Conservation (phyloP, 371 early-diverging fungal species). For the Mortierella sp. region DNA sequence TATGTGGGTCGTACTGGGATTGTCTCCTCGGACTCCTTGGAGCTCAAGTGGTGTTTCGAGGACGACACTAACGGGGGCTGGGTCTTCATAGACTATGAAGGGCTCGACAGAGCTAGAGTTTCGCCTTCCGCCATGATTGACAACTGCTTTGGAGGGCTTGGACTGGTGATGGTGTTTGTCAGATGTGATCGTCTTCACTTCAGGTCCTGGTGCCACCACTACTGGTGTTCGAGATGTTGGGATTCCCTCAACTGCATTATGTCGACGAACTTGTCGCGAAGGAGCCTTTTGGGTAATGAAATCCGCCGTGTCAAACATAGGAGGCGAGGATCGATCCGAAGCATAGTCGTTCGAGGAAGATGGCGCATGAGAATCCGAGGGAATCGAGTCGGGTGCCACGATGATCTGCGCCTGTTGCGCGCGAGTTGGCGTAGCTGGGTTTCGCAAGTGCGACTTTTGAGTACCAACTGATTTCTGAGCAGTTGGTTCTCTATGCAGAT, state of each 20-base stretch:
- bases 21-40: conserved; percentile 25
- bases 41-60: conserved; percentile 34
- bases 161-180: background rate
- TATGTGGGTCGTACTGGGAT: background rate
- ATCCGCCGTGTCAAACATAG: conserved; percentile 38
- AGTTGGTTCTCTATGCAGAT: background rate
- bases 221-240: background rate
- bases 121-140: background rate
- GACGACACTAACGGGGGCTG: conserved; percentile 12
- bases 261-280: background rate
- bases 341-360: background rate
- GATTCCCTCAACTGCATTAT: background rate
- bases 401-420: background rate
- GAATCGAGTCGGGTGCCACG: background rate
- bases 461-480: background rate
- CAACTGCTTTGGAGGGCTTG: background rate
- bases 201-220: background rate
- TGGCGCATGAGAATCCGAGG: background rate
- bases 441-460: background rate
- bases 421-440: background rate
- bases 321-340: conserved; percentile 47
- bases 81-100: background rate
- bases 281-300: background rate
- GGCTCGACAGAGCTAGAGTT: background rate
- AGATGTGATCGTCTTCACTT: background rate